Percentiles rank a stretch among this genome's conserved stretches.
phyloP scores from a whole-genome alignment of 176 grass and related monocot species.

The Ananas comosus region DNA sequence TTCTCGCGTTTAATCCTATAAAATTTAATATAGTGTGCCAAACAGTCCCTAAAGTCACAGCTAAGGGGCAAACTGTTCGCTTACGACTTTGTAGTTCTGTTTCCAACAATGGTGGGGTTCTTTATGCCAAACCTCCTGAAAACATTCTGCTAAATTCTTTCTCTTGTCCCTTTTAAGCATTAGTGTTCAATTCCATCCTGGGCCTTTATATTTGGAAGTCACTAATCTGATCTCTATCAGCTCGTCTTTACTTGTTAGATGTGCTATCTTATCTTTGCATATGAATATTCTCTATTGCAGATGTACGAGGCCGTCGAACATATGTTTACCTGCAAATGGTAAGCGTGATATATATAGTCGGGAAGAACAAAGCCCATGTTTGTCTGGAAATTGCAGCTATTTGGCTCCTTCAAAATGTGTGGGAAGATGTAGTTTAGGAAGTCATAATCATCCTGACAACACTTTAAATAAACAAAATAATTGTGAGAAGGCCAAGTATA shows the following conservation, averaged over 20 bases:
- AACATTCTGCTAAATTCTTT: too few relatives aligned
- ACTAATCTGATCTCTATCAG: too few relatives aligned
- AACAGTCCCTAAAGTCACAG: too few relatives aligned
- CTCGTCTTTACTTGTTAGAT: slow-evolving; percentile 8
- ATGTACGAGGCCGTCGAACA: slow-evolving; percentile 32
- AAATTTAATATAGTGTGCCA: too few relatives aligned
- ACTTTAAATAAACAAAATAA: slow-evolving; percentile 28
- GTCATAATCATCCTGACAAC: slow-evolving; percentile 21
- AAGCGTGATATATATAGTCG: slow-evolving; percentile 27
- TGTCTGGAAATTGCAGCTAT: slow-evolving; percentile 34
- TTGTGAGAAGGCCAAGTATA: slow-evolving; percentile 23
- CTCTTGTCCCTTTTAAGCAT: background rate
- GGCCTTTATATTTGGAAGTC: too few relatives aligned
- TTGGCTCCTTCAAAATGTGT: slow-evolving; percentile 37
- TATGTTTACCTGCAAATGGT: slow-evolving; percentile 21
- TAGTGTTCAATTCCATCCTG: too few relatives aligned
- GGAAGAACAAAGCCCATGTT: slow-evolving; percentile 30
- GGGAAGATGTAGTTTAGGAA: slow-evolving; percentile 22
- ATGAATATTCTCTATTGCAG: slow-evolving; percentile 31
- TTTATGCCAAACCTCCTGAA: background rate
- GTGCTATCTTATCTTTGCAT: slow-evolving; percentile 15
- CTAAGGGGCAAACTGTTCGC: too few relatives aligned
- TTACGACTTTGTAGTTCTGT: background rate
- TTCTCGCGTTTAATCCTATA: too few relatives aligned
- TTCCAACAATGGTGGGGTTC: background rate